Evolutionary conservation across 768 basidiomycete species (phyloP), one percentile per base, ranked within the genome.

Genomic region (Leccinum fibrillosum): DNA sequence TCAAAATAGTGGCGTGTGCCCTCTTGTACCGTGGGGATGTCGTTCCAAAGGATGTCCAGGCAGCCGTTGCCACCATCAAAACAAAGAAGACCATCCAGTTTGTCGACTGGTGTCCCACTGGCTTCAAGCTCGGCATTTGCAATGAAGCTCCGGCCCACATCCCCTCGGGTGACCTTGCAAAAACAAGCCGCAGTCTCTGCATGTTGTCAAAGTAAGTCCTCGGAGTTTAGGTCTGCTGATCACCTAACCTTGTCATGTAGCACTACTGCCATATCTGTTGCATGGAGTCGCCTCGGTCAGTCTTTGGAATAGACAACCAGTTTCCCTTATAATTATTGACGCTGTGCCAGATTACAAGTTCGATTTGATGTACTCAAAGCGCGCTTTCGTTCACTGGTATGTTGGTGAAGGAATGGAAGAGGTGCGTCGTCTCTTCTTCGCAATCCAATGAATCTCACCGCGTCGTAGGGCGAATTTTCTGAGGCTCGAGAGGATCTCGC

Each of bases 321-420:
- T 23, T 47, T 49, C n/a, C 15, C 35, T 19, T 21, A 42, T 37
- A 69, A 48, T 19, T 23, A 44, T 35, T 70, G 49, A 69, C 49
- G 12, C 30, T 19, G 5, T 26, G 37, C 35, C 62, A 85, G 96
- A 98, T 77, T 89, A 96, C 81, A 98, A 98, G 76, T 98, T 98
- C 75, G 96, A 98, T 72, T 84, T 98, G 66, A 86, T 98, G 76
- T 98, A 96, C 81, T 95, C 94, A 61, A 97, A 92, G 75, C 90
- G 91, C 74, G 92, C 92, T 50, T 92, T 92, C 63, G 88, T 90
- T 25, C 89, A 91, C 74, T 90, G 93, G 94, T 96, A 95, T 69
- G 95, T 97, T 62, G 95, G 95, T 71, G 95, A 98, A 78, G 96
- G 96, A 80, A 98, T 98, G 96, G 96, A 98, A 73, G 96, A 98